Evolutionary conservation across 2,329 filamentous ascomycete genomes (phyloP), one percentile per base, ranked within the genome.

Genomic region (Trichoderma lentiforme): DNA sequence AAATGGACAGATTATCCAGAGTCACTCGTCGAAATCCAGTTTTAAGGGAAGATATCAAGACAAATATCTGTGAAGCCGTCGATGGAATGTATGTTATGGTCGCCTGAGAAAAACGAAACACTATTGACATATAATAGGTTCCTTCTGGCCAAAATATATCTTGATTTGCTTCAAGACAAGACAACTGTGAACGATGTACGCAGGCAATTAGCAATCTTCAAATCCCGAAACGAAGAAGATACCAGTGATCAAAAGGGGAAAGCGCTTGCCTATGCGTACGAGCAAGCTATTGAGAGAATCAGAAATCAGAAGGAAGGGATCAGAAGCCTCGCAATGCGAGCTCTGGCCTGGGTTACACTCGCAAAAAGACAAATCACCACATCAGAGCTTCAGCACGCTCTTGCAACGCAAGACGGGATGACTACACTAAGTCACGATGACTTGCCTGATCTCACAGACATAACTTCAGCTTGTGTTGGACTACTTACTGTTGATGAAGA

Each of bases 11-110:
- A 11, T 6, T n/a, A 11, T 2, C 18, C 3, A 47, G 1, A n/a
- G 43, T 47, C 2, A 2, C 43, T 11, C 18, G n/a, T 5, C 0
- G 0, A 47, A 47, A 3, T 1, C 1, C 0, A 11, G 2, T 15
- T 47, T 4, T 47, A 0, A 11, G 18, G 9, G 18, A 47, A 2
- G 43, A 47, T 1, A 47, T 47, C 9, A 47, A 47, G 18, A 1
- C n/a, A 9, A 4, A 5, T 11, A 47, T 47, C 0, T 47, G 18
- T 2, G 43, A 47, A 3, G 43, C 43, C 11, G 18, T 4, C 43
- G 43, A 47, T 47, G 43, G 43, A 47, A 47, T 47, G 43, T 47
- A 47, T 8, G 43, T 47, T 18, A 0, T n/a, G 43, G 3, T 0
- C 2, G 11, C 0, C 15, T 47, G 3, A 47, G 8, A n/a, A 18